A percentile compares a stretch with the other conserved stretches of the same genome.
These are phyloP conservation scores for Phyllosticta citribraziliensis DNA, from an alignment of 2,329 filamentous ascomycete species.

Conservation along the genomic window DNA sequence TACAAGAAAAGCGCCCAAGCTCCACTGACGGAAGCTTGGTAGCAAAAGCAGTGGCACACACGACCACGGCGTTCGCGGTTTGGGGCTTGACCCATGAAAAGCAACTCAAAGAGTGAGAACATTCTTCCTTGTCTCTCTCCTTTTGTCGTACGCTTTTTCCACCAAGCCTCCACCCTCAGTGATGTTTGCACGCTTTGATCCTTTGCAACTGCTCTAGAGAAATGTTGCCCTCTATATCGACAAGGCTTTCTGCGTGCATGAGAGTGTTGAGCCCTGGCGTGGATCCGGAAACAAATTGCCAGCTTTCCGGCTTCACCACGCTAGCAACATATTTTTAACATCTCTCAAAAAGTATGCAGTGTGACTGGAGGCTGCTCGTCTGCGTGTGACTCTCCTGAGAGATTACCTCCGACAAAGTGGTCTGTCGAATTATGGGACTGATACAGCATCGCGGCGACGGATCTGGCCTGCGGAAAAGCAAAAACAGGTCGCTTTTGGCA, in stretches of 20 bases:
- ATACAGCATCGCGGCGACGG: neutral
- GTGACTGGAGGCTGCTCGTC: neutral
- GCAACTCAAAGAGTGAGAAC: too few species aligned
- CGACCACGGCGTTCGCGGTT: too few species aligned
- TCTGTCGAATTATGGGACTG: neutral
- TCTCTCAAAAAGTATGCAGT: neutral
- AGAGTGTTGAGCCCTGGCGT: neutral
- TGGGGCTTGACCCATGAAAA: too few species aligned
- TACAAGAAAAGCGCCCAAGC: neutral
- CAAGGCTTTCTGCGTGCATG: neutral
- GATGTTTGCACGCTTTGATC: neutral
- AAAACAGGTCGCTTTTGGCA: neutral
- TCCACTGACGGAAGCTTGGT: neutral
- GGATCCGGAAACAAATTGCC: neutral
- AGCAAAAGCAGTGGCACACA: too few species aligned
- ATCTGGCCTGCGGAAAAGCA: neutral
- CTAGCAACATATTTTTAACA: neutral
- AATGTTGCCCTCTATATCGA: neutral
- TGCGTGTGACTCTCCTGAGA: neutral
- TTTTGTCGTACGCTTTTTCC: too few species aligned
- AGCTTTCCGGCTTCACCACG: neutral
- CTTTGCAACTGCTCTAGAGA: neutral
- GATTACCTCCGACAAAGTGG: neutral
- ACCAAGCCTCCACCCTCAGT: neutral
- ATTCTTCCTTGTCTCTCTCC: too few species aligned